Base-by-base conservation (phyloP, 139 green algal species). In the Auxenochlorella pyrenoidosa region DNA sequence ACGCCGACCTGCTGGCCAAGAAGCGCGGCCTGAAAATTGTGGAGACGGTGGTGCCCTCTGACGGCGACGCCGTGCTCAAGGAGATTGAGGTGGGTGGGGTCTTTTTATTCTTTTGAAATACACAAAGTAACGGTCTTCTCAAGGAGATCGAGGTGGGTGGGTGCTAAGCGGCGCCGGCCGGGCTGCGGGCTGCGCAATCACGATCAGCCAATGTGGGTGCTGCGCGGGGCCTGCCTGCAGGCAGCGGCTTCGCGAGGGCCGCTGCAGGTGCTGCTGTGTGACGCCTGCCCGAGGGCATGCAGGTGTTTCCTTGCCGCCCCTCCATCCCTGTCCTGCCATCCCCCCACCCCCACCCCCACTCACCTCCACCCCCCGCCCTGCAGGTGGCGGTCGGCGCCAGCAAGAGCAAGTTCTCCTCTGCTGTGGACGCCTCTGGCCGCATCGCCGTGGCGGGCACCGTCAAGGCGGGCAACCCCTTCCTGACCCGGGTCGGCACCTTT, bases 1-100 rank as follows among this genome's bases (percentile, higher is more conserved):
- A 99, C 87, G 97, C 97, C 5, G 97, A 99, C 93, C 93, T 99
- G 83, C 90, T 98, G 79, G 96, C 97, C 75, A 95, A 97, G 91
- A 94, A 96, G 75, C 86, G 97, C 38, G 97, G 97, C 65, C 88
- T 99, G 75, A 89, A 90, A 68, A 95, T 98, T 70, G 86, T 86
- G 21, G 95, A 98, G 87, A 94, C 92, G 41, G 93, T 90, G 71
- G 83, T 87, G 71, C 83, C 72, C 54, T 51, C 83, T 16, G 83
- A 87, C 66, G 83, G 83, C 51, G 73, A 63, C 16, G 18, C 21
- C 3, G 72, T 63, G 18, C 83, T 87, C 30, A 60, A 47, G 6
- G 36, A 82, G 51, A 87, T 87, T 28, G 65, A 81, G 83, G 82
- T 87, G 68, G 32, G 32, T 66, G 44, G 30, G 24, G 15, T 40